Evolutionary conservation across 179 eudicot species (phyloP).

Genomic region (Nepenthes alata): DNA sequence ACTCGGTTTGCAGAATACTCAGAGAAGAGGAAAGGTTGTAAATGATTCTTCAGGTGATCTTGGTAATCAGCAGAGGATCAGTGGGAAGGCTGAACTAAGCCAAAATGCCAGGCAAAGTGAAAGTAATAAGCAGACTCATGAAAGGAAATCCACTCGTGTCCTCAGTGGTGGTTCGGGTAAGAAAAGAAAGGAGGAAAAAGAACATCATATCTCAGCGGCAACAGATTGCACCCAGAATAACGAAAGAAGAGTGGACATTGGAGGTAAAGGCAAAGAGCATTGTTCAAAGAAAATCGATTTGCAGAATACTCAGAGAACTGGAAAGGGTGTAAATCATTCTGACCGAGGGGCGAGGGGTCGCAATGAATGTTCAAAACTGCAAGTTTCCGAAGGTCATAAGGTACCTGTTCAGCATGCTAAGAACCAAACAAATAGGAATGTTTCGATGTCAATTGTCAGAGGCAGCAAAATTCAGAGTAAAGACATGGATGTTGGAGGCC

Average conservation of each 20-base stretch:
- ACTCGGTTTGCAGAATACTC: constrained; percentile 13
- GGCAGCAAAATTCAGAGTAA: constrained; percentile 16
- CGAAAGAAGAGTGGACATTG: constrained; percentile 18
- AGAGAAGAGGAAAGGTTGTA: constrained; percentile 7
- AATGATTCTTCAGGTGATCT: constrained; percentile 12
- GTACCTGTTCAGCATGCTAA: constrained; percentile 14
- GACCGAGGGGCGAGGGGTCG: constrained; percentile 7
- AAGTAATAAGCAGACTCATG: constrained; percentile 13
- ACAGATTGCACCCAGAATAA: constrained; percentile 18
- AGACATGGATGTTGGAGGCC: constrained; percentile 19
- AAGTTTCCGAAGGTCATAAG: constrained; percentile 14
- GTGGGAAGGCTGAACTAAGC: constrained; percentile 14
- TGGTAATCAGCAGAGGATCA: constrained; percentile 11
- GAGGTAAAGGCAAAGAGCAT: constrained; percentile 4
- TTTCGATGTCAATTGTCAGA: constrained; percentile 13
- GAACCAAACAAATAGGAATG: constrained; percentile 18
- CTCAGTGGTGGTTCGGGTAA: constrained; percentile 6
- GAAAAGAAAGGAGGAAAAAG: constrained; percentile 12
- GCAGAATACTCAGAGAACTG: constrained; percentile 14
- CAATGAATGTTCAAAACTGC: constrained; percentile 12
- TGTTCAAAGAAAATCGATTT: constrained; percentile 5
- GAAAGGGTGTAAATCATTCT: constrained; percentile 12
- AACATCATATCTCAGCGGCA: constrained; percentile 7
- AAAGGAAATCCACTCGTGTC: constrained; percentile 20
- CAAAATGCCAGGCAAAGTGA: constrained; percentile 11